These are phyloP conservation scores for Erodium chrysanthum DNA, from an alignment of 441 rosid genomes.

Conservation along the genomic window DNA sequence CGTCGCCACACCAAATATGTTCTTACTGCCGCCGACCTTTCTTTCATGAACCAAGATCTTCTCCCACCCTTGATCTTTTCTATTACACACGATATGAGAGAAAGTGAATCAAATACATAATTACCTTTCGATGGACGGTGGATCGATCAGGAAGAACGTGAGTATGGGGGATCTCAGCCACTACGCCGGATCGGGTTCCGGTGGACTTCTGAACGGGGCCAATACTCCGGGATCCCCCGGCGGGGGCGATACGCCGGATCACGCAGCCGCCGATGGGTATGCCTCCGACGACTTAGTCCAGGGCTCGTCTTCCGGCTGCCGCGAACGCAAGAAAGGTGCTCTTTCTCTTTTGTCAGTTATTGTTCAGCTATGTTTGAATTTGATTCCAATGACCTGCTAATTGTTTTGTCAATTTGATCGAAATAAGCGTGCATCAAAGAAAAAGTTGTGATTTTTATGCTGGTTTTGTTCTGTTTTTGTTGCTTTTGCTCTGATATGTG, in stretches of 20 bases:
- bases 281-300: conserved; percentile 62
- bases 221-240: conserved; percentile 58
- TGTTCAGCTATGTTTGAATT: background rate
- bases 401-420: background rate
- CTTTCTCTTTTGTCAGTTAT: background rate
- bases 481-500: background rate
- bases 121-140: too few relatives aligned
- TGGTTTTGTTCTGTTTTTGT: background rate
- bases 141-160: conserved; percentile 59
- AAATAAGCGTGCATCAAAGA: background rate
- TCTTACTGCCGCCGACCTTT: too few relatives aligned
- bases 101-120: conserved; percentile 25
- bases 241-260: conserved; percentile 38
- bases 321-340: conserved; percentile 51
- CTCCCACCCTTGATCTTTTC: too few relatives aligned
- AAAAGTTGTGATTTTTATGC: background rate
- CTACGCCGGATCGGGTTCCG: conserved; percentile 36
- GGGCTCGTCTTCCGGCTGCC: conserved; percentile 49
- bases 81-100: too few relatives aligned
- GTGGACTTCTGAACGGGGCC: conserved; percentile 28
- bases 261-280: conserved; percentile 42
- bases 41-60: too few relatives aligned
- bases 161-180: conserved; percentile 64
- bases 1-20: too few relatives aligned
- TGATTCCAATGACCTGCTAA: background rate